Evolutionary conservation across 148 eudicot species (phyloP), one percentile per base, ranked within the genome.

Genomic region (Chenopodium album): DNA sequence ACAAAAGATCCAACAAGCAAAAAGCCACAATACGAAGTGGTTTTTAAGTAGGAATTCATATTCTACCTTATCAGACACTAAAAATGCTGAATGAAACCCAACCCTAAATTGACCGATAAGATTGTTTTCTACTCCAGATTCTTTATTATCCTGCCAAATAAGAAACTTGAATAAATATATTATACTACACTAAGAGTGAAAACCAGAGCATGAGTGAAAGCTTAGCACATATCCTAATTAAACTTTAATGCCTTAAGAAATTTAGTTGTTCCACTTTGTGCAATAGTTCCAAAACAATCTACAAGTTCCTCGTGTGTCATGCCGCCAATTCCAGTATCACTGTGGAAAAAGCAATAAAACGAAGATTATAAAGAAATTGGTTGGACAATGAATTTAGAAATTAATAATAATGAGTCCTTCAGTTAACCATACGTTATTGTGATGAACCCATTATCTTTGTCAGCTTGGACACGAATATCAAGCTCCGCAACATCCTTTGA

Each of bases 201-300:
- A 71, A 19, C 46, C 46, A 37, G 12, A 7, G 46, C n/a, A 47
- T 26, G 8, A 23, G 41, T 11, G 29, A 26, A 3, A 23, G 48
- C 7, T 22, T 10, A 14, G 71, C 17, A 20, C 73, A n/a, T 66
- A 47, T 47, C 14, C 74, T 75, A 64, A 96, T 98, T 26, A 26
- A 26, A 26, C 98, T 94, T 94, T 70, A 96, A 70, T 70, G 98
- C 95, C 84, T 90, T 94, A 29, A 96, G 88, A 81, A 96, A 96
- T 87, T 96, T 96, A 16, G 99, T 98, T 71, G 99, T 96, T 83
- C 99, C 99, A 89, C 99, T 96, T 75, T 96, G 98, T 67, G 99
- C 99, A 76, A 96, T 96, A 50, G 99, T 96, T 81, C 99, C 98
- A 85, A 96, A 91, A 78, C 98, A 96, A 71, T 94, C 98, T 78